Conservation (phyloP, 257 asterid species). For the Fraxinus quadrangulata region DNA sequence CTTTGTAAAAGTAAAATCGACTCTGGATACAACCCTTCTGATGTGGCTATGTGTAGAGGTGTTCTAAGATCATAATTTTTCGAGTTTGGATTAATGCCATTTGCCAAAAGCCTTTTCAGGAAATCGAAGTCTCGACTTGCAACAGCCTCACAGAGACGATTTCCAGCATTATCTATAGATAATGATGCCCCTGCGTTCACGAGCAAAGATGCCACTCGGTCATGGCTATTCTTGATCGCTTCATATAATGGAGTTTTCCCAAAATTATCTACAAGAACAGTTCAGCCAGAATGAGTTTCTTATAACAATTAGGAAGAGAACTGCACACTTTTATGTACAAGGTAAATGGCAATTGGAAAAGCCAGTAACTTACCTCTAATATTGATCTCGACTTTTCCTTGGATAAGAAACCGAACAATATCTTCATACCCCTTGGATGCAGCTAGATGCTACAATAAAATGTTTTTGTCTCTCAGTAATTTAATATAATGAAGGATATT, state of each 20-base stretch:
- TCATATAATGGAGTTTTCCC: slow-evolving; percentile 63
- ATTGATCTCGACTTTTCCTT: slow-evolving; percentile 46
- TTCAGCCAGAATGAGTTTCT: not conserved
- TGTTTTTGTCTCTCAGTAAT: not conserved
- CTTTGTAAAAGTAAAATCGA: slow-evolving; percentile 50
- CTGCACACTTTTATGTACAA: not conserved
- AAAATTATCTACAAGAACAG: slow-evolving; percentile 40
- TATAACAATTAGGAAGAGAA: not conserved
- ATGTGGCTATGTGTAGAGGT: slow-evolving; percentile 72
- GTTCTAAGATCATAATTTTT: slow-evolving; percentile 63
- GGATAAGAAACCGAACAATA: slow-evolving; percentile 49
- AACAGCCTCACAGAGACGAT: slow-evolving; percentile 57
- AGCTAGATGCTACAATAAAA: too few species aligned
- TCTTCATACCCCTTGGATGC: slow-evolving; percentile 64
- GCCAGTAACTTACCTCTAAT: slow-evolving; percentile 39
- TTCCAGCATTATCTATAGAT: slow-evolving; percentile 48
- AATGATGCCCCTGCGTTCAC: slow-evolving; percentile 53
- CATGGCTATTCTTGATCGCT: slow-evolving; percentile 64
- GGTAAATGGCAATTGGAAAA: not conserved
- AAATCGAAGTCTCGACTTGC: slow-evolving; percentile 48
- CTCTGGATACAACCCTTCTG: slow-evolving; percentile 52
- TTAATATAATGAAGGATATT: not conserved
- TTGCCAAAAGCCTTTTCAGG: slow-evolving; percentile 43
- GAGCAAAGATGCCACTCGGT: slow-evolving; percentile 50
- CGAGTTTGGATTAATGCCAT: slow-evolving; percentile 69